Evolutionary conservation across 2,329 filamentous ascomycete genomes (phyloP), one percentile per base, ranked within the genome.

Genomic region (Fusarium guadeloupense): DNA sequence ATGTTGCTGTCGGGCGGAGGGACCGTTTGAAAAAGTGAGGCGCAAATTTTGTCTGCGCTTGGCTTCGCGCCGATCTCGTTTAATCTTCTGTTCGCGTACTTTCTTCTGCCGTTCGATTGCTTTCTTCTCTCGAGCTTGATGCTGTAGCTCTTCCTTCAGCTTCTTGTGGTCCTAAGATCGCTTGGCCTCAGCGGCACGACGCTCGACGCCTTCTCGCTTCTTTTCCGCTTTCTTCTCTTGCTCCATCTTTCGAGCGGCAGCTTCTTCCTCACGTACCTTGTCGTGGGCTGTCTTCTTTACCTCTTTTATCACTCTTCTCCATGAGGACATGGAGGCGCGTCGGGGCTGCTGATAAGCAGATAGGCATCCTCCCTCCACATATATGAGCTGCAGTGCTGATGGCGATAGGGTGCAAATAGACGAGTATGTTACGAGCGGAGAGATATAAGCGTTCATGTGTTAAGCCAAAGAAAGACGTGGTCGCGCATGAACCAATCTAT

Each of bases 271-370:
- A 3, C 50, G 57, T n/a, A 40, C 66, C 26, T 58, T 66, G 13
- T 20, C 17, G 35, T 59, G 26, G 17, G 53, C 47, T 10, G 41
- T 35, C 21, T 41, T 62, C 10, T 39, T 55, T 5, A 54, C 21
- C 6, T 70, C 60, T 28, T n/a, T 53, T 53, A 21, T 74, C 64
- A 17, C 66, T 69, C 17, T 60, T 59, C 25, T 67, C 54, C 39
- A 75, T 58, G 12, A 62, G 37, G 5, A 56, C 54, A 7, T 61
- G 56, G 4, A 74, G 35, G 7, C 35, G 17, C 23, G 56, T 60
- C n/a, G n/a, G n/a, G n/a, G n/a, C n/a, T n/a, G n/a, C n/a, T n/a
- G n/a, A n/a, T n/a, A n/a, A n/a, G n/a, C n/a, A n/a, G n/a, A n/a
- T n/a, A n/a, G n/a, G n/a, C n/a, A n/a, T n/a, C n/a, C n/a, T n/a